These are phyloP conservation scores for Rhynchosporium graminicola DNA, from an alignment of 2,329 filamentous ascomycete genomes.

Conservation along the genomic window DNA sequence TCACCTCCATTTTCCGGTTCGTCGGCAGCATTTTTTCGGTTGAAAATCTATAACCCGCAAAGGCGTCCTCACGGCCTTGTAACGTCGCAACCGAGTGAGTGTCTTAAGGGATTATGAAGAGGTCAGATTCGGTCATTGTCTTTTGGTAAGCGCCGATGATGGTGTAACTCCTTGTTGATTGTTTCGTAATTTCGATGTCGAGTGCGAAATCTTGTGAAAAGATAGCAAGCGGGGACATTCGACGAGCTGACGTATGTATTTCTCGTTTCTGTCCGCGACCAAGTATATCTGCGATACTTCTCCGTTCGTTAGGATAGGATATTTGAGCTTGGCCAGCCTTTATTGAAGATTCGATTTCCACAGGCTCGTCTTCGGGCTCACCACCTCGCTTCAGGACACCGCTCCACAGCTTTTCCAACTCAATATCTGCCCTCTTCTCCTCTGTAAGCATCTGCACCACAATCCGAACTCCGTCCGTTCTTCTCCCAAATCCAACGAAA, in stretches of 20 bases:
- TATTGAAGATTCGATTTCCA: constrained; percentile 3
- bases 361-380: constrained; percentile 39
- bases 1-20: constrained; percentile 27
- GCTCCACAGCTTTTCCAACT: constrained; percentile 64
- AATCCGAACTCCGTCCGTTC: constrained; percentile 57
- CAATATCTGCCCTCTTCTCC: constrained; percentile 66
- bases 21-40: constrained; percentile 26
- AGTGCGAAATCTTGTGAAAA: constrained; percentile 15
- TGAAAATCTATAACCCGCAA: constrained; percentile 55
- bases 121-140: constrained; percentile 44
- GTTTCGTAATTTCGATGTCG: constrained; percentile 19
- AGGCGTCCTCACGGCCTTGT: constrained; percentile 52
- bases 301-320: not conserved
- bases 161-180: constrained; percentile 20
- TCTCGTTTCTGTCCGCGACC: constrained; percentile 22
- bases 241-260: constrained; percentile 24
- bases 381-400: constrained; percentile 38
- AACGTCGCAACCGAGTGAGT: constrained; percentile 48
- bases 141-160: constrained; percentile 28
- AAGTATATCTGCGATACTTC: not conserved
- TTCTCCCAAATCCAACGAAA: constrained; percentile 76
- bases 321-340: not conserved
- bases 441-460: constrained; percentile 74
- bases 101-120: constrained; percentile 59
- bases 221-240: not conserved